phyloP scores from a whole-genome alignment of 1,139 yeast species.

The Scheffersomyces stambukii region DNA sequence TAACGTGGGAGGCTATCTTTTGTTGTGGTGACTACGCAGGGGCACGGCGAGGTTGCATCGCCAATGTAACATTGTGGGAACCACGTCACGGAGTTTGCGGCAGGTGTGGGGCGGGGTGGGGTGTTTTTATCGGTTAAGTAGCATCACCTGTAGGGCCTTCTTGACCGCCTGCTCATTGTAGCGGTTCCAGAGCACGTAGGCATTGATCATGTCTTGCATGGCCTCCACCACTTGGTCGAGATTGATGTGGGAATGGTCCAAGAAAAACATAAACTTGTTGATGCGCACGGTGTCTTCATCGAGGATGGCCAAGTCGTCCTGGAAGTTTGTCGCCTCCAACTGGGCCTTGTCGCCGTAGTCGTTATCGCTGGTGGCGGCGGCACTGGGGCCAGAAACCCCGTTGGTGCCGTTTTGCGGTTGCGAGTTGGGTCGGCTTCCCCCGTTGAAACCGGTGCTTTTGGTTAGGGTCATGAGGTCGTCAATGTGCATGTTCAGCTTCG shows the following conservation, averaged over 20 bases:
- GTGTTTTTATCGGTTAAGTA: too few relatives aligned
- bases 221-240: constrained; percentile 73
- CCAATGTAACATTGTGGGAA: too few relatives aligned
- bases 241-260: constrained; percentile 74
- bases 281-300: constrained; percentile 44
- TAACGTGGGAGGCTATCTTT: too few relatives aligned
- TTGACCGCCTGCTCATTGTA: constrained; percentile 60
- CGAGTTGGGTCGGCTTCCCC: not conserved
- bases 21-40: too few relatives aligned
- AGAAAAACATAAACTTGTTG: constrained; percentile 55
- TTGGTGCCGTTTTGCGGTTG: not conserved
- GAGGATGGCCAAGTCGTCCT: constrained; percentile 18
- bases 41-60: too few relatives aligned
- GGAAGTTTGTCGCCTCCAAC: constrained; percentile 6
- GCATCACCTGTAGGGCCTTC: constrained; percentile 40
- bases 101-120: too few relatives aligned
- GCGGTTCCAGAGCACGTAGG: constrained; percentile 81
- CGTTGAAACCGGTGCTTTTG: constrained; percentile 9
- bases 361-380: constrained; percentile 1
- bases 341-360: constrained; percentile 3
- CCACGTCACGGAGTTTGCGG: too few relatives aligned
- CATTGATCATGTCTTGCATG: constrained; percentile 72
- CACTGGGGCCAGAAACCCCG: too few relatives aligned
- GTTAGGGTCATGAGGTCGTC: constrained; percentile 37
- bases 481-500: constrained; percentile 23